phyloP scores from a whole-genome alignment of 2,329 filamentous ascomycete species.

The Clonostachys sp. region DNA sequence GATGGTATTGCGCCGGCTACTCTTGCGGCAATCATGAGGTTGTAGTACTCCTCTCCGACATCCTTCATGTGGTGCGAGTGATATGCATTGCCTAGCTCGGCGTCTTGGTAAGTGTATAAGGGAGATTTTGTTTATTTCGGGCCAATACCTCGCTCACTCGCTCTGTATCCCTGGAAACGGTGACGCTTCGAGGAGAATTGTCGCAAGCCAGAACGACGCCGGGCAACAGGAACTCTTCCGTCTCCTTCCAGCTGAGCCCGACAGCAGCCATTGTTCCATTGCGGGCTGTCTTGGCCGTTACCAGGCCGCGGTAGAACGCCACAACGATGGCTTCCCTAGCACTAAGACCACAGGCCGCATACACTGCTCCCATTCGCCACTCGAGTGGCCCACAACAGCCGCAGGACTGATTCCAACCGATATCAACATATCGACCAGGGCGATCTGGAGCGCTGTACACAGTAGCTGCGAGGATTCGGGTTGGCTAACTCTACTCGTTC shows the following conservation, averaged over 20 bases:
- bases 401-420: constrained; percentile 15
- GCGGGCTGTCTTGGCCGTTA: constrained; percentile 9
- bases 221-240: constrained; percentile 14
- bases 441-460: constrained; percentile 35
- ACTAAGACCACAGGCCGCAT: constrained; percentile 26
- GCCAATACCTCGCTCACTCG: constrained; percentile 5
- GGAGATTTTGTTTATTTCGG: background rate
- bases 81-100: constrained; percentile 7
- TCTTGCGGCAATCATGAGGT: constrained; percentile 7
- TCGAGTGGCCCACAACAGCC: constrained; percentile 27
- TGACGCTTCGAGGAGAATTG: constrained; percentile 42
- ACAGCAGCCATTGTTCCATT: constrained; percentile 31
- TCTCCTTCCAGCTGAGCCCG: constrained; percentile 17
- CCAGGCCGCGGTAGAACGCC: constrained; percentile 8
- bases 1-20: too few relatives aligned
- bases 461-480: constrained; percentile 24
- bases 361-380: constrained; percentile 33
- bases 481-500: constrained; percentile 8
- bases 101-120: constrained; percentile 3
- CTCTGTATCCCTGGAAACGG: constrained; percentile 37
- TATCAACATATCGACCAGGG: constrained; percentile 24
- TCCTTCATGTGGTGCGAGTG: constrained; percentile 7
- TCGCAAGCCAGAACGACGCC: constrained; percentile 25
- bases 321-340: constrained; percentile 27
- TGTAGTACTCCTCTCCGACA: constrained; percentile 3